Conservation (phyloP, 345 rosid species). For the Citrus sp. region DNA sequence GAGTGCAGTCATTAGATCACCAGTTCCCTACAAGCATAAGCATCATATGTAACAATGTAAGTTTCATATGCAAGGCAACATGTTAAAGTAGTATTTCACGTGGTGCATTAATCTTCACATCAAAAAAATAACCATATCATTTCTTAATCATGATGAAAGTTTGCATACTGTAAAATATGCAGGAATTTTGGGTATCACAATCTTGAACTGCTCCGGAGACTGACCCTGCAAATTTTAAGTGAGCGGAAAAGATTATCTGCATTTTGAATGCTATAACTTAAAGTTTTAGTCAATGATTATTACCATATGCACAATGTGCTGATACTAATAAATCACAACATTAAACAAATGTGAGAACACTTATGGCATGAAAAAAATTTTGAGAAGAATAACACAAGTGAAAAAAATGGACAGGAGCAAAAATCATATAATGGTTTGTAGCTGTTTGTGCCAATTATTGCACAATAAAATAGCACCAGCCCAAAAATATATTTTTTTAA, state of each 20-base stretch:
- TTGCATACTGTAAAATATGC: slow-evolving; percentile 89
- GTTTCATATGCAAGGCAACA: background rate
- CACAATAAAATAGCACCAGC: background rate
- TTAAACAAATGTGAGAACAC: background rate
- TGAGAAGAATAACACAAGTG: background rate
- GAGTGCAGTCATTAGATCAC: slow-evolving; percentile 97
- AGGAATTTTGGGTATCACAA: slow-evolving; percentile 78
- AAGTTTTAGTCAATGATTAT: background rate
- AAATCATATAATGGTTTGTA: background rate
- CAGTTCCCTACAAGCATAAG: slow-evolving; percentile 70
- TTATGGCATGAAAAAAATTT: background rate
- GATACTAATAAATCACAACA: background rate
- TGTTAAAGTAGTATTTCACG: no score
- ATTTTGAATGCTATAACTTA: background rate
- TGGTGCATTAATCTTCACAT: background rate
- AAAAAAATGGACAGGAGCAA: background rate
- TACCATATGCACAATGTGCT: background rate
- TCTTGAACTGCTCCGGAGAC: slow-evolving; percentile 86
- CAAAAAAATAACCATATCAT: background rate
- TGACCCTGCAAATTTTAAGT: slow-evolving; percentile 44
- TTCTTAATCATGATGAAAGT: slow-evolving; percentile 4
- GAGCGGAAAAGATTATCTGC: background rate
- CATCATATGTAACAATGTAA: slow-evolving; percentile 3
- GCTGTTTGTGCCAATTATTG: background rate
- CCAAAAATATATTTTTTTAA: background rate